phyloP scores from a whole-genome alignment of 805 yeast genomes.

The Candida maris region DNA sequence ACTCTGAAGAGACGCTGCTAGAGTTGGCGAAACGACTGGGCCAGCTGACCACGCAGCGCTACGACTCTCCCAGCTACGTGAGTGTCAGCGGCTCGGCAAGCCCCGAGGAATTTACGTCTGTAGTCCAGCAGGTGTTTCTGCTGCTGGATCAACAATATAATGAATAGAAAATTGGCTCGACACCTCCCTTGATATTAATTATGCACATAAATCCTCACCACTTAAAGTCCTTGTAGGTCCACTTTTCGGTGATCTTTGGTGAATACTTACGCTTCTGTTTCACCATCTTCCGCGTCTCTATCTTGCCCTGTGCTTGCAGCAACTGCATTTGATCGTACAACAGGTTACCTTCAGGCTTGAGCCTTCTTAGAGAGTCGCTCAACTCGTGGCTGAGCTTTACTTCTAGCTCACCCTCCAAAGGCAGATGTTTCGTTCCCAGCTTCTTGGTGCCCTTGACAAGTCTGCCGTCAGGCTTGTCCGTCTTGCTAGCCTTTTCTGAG shows the following conservation, averaged over 20 bases:
- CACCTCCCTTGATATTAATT: too few species aligned
- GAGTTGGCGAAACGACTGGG: constrained; percentile 45
- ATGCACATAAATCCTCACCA: constrained; percentile 25
- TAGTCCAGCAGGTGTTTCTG: constrained; percentile 28
- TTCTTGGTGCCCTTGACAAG: constrained; percentile 32
- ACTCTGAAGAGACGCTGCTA: constrained; percentile 36
- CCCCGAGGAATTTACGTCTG: constrained; percentile 30
- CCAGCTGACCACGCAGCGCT: constrained; percentile 37
- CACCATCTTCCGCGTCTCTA: constrained; percentile 78
- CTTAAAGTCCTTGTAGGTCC: constrained; percentile 89
- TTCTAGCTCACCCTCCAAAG: constrained; percentile 48
- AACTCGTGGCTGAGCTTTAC: constrained; percentile 88
- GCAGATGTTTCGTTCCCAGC: constrained; percentile 41
- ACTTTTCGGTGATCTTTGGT: constrained; percentile 81
- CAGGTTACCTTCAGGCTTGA: constrained; percentile 88
- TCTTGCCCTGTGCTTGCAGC: constrained; percentile 78
- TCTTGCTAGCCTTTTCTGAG: constrained; percentile 4
- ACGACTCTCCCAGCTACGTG: constrained; percentile 42
- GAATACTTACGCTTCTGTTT: constrained; percentile 63
- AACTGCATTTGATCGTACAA: constrained; percentile 77
- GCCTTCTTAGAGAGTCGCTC: constrained; percentile 74
- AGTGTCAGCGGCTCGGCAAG: constrained; percentile 39
- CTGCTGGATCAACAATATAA: constrained; percentile 27
- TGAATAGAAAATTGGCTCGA: constrained; percentile 2
- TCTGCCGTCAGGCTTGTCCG: constrained; percentile 16